phyloP scores from a whole-genome alignment of 805 yeast species.

The Wickerhamomyces silvicola region DNA sequence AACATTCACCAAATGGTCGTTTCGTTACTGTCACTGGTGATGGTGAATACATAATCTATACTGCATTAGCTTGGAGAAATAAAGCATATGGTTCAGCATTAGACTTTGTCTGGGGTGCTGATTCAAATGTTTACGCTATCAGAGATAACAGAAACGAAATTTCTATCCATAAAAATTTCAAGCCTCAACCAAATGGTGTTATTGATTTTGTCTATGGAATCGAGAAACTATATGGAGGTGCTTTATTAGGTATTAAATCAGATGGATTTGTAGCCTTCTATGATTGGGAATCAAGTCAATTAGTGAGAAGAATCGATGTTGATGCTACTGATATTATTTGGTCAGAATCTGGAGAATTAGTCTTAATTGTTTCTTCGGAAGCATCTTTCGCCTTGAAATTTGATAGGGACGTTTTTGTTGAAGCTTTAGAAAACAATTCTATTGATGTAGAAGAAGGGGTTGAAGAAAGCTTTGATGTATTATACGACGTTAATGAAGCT shows the following conservation, averaged over 20 bases:
- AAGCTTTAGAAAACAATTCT: slow-evolving; percentile 50
- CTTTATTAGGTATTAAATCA: slow-evolving; percentile 78
- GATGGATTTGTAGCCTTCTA: slow-evolving; percentile 82
- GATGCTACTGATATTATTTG: slow-evolving; percentile 77
- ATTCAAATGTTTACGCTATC: slow-evolving; percentile 80
- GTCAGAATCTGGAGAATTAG: slow-evolving; percentile 90
- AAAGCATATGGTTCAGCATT: slow-evolving; percentile 85
- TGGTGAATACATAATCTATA: slow-evolving; percentile 93
- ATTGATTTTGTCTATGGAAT: slow-evolving; percentile 66
- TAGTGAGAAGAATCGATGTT: slow-evolving; percentile 87
- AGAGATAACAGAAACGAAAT: slow-evolving; percentile 63
- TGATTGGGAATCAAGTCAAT: slow-evolving; percentile 85
- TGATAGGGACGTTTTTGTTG: slow-evolving; percentile 59
- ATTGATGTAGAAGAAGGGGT: slow-evolving; percentile 81
- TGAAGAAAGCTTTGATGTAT: slow-evolving; percentile 78
- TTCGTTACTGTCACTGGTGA: slow-evolving; percentile 97
- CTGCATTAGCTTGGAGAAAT: slow-evolving; percentile 97
- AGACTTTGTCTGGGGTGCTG: slow-evolving; percentile 94
- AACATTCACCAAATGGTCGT: slow-evolving; percentile 96
- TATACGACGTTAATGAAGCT: slow-evolving; percentile 74
- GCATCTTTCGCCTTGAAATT: slow-evolving; percentile 74
- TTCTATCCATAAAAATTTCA: slow-evolving; percentile 76
- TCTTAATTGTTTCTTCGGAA: slow-evolving; percentile 65
- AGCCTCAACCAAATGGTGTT: slow-evolving; percentile 59
- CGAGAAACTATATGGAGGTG: slow-evolving; percentile 81